Conservation (phyloP, 148 eudicot genomes). For the Cornus controversa region DNA sequence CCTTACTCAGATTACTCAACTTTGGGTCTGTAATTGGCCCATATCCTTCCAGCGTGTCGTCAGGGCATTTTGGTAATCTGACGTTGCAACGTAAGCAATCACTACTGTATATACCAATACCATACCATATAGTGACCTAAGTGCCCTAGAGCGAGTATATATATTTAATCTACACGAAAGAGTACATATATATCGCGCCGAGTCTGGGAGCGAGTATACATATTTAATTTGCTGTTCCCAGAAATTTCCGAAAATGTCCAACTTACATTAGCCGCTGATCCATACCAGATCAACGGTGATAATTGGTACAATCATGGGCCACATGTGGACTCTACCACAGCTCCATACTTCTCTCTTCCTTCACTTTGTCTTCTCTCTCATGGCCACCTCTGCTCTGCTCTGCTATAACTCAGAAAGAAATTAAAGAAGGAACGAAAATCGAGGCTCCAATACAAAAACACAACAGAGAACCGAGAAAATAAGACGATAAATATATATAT, state of each 20-base stretch:
- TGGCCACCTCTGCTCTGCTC: constrained; percentile 7
- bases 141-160: background rate
- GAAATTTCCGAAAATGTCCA: background rate
- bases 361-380: background rate
- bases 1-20: no score
- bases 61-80: no score
- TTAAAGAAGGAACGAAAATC: background rate
- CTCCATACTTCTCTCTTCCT: background rate
- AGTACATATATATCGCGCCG: background rate
- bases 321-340: background rate
- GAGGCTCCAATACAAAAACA: background rate
- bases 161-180: no score
- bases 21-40: no score
- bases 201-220: no score
- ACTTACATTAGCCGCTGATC: background rate
- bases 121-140: no score
- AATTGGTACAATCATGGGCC: background rate
- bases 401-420: constrained; percentile 1
- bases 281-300: no score
- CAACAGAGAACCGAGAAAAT: background rate
- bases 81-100: no score
- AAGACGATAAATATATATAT: background rate
- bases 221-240: background rate
- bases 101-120: no score
- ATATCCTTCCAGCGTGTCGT: no score